Percentiles rank a stretch among this genome's conserved stretches.
phyloP scores from a whole-genome alignment of 1,139 yeast genomes.

The Yamadazyma friedrichii region DNA sequence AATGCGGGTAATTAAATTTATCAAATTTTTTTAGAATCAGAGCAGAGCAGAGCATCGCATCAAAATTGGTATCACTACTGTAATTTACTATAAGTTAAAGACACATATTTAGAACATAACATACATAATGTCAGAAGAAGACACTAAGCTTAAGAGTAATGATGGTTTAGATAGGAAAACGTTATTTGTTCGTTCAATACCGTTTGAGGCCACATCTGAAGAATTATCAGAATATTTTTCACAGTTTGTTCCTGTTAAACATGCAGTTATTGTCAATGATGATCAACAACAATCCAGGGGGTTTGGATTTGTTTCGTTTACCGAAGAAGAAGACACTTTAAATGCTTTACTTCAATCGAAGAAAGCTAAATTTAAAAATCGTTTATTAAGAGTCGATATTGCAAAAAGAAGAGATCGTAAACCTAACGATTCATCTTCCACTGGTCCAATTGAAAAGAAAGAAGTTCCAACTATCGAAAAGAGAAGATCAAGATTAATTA shows the following conservation, averaged over 20 bases:
- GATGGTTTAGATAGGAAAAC: constrained; percentile 59
- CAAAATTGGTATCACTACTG: not conserved
- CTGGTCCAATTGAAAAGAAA: constrained; percentile 16
- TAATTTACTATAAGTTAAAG: not conserved
- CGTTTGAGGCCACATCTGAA: constrained; percentile 77
- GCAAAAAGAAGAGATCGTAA: constrained; percentile 92
- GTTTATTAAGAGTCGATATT: constrained; percentile 72
- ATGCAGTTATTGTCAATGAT: constrained; percentile 89
- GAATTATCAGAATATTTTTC: constrained; percentile 82
- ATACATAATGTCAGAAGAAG: constrained; percentile 5
- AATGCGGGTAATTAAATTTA: constrained; percentile 2
- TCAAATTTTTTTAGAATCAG: not conserved
- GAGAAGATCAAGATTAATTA: constrained; percentile 79
- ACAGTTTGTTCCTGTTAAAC: constrained; percentile 91
- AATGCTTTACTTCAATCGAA: constrained; percentile 71
- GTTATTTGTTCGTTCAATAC: constrained; percentile 81
- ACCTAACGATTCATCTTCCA: constrained; percentile 13
- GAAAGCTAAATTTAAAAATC: constrained; percentile 63
- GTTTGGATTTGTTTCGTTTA: constrained; percentile 93
- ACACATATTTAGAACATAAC: no score
- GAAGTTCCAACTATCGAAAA: constrained; percentile 45
- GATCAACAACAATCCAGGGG: constrained; percentile 77
- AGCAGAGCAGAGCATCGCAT: constrained; percentile 10
- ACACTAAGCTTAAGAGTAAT: constrained; percentile 14
- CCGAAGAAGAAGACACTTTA: constrained; percentile 79